Evolutionary conservation across 371 early-diverging fungal species (phyloP).

Genomic region (Mucor indicus): DNA sequence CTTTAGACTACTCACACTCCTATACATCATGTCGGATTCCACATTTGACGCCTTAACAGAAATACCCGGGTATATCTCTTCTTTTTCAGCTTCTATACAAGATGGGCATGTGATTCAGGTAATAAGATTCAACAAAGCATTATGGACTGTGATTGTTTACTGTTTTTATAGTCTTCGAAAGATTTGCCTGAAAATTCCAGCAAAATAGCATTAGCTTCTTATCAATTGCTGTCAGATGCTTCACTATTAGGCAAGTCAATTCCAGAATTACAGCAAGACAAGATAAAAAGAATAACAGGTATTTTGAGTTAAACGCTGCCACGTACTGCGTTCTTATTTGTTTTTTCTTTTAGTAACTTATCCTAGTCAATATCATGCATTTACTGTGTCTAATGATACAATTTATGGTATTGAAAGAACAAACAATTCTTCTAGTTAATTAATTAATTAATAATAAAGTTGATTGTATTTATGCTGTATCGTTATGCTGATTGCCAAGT

Average conservation of each 20-base stretch:
- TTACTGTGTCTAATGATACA: conserved; percentile 29
- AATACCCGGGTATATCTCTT: conserved; percentile 19
- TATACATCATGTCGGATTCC: conserved; percentile 31
- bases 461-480: too few relatives aligned
- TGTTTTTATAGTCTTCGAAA: conserved; percentile 3
- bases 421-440: too few relatives aligned
- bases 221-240: conserved; percentile 23
- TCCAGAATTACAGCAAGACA: conserved; percentile 17
- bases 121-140: neutral
- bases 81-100: conserved; percentile 19
- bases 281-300: conserved; percentile 23
- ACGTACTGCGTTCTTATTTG: neutral
- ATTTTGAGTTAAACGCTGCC: neutral
- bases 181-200: neutral
- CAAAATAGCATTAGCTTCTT: conserved; percentile 12
- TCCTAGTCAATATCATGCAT: conserved; percentile 23
- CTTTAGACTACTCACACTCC: too few relatives aligned
- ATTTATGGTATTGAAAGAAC: conserved; percentile 30
- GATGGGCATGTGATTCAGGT: conserved; percentile 12
- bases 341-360: conserved; percentile 17
- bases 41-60: conserved; percentile 21
- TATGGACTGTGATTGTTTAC: neutral
- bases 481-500: too few relatives aligned
- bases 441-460: too few relatives aligned
- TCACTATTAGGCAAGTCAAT: conserved; percentile 11